phyloP scores from a whole-genome alignment of 164 flowering plant genomes.

The Chimonanthus salicifolius region DNA sequence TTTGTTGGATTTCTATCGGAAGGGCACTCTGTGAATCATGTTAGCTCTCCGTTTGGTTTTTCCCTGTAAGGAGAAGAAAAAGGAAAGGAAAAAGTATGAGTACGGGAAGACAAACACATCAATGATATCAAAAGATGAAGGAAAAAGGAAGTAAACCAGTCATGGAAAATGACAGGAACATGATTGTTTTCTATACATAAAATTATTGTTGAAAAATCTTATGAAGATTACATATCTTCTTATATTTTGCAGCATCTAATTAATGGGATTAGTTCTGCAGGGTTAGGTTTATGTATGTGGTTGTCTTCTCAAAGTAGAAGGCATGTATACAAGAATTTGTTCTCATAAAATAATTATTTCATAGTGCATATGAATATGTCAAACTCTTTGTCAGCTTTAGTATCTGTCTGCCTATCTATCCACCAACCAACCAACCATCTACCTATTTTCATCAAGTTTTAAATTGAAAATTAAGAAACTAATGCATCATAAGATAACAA shows the following conservation, averaged over 20 bases:
- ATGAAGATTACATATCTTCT: too few species aligned
- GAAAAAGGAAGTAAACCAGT: neutral
- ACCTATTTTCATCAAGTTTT: too few species aligned
- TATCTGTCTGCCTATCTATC: too few species aligned
- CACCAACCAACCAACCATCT: too few species aligned
- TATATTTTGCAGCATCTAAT: neutral
- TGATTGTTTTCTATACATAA: neutral
- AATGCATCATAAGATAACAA: too few species aligned
- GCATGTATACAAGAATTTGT: too few species aligned
- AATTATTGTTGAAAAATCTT: too few species aligned
- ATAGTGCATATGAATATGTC: neutral
- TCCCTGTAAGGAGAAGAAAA: neutral
- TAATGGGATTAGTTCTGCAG: neutral
- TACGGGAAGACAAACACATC: too few species aligned
- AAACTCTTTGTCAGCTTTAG: too few species aligned
- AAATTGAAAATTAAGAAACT: too few species aligned
- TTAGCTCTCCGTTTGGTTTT: neutral
- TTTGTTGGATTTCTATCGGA: neutral
- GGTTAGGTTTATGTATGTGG: neutral
- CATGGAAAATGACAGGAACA: neutral
- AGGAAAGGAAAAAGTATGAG: too few species aligned
- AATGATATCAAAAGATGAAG: neutral
- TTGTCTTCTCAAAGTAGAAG: neutral
- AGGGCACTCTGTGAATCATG: neutral
- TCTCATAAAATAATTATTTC: neutral